Conservation (phyloP, 306 rosid genomes). For the Trifolium fragiferum region DNA sequence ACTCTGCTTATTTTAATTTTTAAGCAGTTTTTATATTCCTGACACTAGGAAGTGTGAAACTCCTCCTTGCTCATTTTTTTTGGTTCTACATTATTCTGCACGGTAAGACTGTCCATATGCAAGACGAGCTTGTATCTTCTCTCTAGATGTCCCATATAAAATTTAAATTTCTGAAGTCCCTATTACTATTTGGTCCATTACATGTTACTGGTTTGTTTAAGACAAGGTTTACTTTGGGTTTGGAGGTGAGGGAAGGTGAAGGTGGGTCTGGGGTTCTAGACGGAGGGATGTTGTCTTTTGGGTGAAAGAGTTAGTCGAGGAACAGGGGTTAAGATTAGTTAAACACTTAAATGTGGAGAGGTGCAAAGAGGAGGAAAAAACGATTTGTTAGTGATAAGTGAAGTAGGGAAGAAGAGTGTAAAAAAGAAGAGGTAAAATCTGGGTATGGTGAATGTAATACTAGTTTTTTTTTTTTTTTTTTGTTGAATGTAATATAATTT, state of each 20-base stretch:
- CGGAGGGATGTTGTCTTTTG: not conserved
- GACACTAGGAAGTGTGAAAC: slow-evolving; percentile 20
- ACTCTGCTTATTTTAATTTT: slow-evolving; percentile 4
- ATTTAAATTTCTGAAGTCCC: not conserved
- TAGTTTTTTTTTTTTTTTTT: too few relatives aligned
- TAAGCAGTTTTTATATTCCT: not conserved
- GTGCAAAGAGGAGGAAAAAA: not conserved
- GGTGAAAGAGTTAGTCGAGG: not conserved
- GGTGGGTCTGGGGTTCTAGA: not conserved
- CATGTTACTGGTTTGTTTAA: not conserved
- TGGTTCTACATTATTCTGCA: not conserved
- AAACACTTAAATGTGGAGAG: not conserved
- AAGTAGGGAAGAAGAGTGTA: not conserved
- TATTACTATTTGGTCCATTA: not conserved
- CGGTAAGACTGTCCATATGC: not conserved
- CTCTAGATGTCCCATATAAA: not conserved
- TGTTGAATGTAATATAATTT: too few relatives aligned
- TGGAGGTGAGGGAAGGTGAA: not conserved
- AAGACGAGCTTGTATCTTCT: slow-evolving; percentile 2
- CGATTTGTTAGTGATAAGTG: not conserved
- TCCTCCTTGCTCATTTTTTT: slow-evolving; percentile 5
- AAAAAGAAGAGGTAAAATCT: not conserved
- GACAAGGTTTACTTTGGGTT: not conserved
- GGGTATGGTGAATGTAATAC: not conserved
- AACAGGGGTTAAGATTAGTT: not conserved